Base-by-base conservation (phyloP, 768 basidiomycete genomes). In the Russula brevipes region DNA sequence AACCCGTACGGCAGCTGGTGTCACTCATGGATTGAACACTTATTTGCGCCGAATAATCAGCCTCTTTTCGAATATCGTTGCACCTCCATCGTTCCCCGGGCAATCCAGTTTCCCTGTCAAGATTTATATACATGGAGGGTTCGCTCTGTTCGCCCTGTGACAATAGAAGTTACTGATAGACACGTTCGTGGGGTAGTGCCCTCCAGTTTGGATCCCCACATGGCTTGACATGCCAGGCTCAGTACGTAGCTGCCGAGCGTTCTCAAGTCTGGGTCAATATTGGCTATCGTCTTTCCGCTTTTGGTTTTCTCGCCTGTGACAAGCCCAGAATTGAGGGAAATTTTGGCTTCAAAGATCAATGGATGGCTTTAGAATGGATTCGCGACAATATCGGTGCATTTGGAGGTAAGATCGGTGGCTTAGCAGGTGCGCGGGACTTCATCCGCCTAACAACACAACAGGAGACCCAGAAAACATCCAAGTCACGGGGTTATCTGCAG, bases 261-360 rank as follows among this genome's bases (percentile, higher is more conserved):
- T 80, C 80, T 5, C 85, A 89, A 73, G 80, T 92, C 16, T 86
- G 85, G 80, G 84, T 92, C 8, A 88, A 90, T 68, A 81, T 91
- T 12, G 89, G 87, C 41, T 89, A 90, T 70, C 82, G 89, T 24
- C 76, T 91, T 14, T 88, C 87, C 0, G 88, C 81, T 1, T 87
- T 91, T 68, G 89, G 89, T 0, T 92, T 89, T 69, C 75, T 92
- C 24, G 88, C 87, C 0, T 80, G 80, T 66, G 85, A 87, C 50
- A 72, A 81, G 61, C 87, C 87, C 12, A 70, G 74, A 46, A 70
- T 91, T 51, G 76, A 77, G 16, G 89, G 90, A 3, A 92, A 91
- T 69, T 91, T 86, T 71, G 89, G 89, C 0, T 91, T 91, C 76
- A 91, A 90, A 72, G 89, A 91, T 69, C 88, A 88, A 68, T 91